Evolutionary conservation across 2,329 filamentous ascomycete genomes (phyloP), one percentile per base, ranked within the genome.

Genomic region (Cordyceps fumosorosea): DNA sequence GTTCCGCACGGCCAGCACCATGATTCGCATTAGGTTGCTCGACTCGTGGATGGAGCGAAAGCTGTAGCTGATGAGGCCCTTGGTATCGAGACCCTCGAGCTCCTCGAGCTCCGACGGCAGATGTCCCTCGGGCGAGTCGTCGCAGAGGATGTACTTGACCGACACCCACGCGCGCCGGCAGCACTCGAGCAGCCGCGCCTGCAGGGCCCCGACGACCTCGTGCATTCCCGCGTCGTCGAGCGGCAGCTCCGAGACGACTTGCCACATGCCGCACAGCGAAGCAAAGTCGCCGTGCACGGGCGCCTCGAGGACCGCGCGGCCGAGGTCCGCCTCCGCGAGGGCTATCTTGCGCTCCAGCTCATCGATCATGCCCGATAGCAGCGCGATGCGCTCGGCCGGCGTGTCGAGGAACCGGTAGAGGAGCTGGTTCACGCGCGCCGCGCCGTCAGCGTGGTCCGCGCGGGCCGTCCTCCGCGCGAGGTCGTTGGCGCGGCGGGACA

Each of bases 1-100:
- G 57, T 82, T 80, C 26, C 80, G 80, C 20, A 80, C 71, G 18
- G 84, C 84, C 26, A 78, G 74, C 24, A 88, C 75, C 44, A 90
- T 81, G 0, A 81, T 79, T 65, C 87, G 84, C 72, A 93, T 80
- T 5, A 96, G 77, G 62, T 91, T 86, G 73, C 91, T 96, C 26
- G 93, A 91, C 75, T 99, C 95, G 65, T 96, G 93, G n/a, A 97
- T 81, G 6, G 92, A 91, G 68, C 95, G 86, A 83, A 96, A 99
- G 65, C 92, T 96, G 73, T 95, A 99, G 66, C 93, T 98, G 53
- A 99, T 76, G 20, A 96, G 82, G 68, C 96, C 91, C 71, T 97
- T 98, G 0, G 91, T 92, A 57, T 89, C 88, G 2, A 91, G 80
- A 1, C 87, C 89, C 5, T 88, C 82, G 18, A 84, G 77, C 40